Percentiles rank a stretch among this genome's conserved stretches.
Conservation (phyloP, 768 basidiomycete genomes). For the Boletus speciosus region DNA sequence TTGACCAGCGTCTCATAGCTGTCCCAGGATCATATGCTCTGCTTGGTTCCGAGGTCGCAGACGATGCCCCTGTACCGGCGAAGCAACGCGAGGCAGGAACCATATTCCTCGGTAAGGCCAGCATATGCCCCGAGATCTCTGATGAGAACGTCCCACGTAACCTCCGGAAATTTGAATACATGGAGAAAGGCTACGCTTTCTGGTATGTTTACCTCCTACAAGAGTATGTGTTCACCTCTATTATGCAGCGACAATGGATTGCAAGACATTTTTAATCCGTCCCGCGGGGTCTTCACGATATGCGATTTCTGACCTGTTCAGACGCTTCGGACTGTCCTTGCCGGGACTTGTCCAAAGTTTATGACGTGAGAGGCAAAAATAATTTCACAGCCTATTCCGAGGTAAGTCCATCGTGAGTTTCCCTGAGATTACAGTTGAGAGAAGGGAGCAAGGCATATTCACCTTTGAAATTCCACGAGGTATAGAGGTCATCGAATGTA, state of each 20-base stretch:
- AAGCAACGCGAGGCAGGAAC: slow-evolving; percentile 32
- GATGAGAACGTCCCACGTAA: slow-evolving; percentile 41
- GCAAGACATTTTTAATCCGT: slow-evolving; percentile 18
- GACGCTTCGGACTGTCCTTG: slow-evolving; percentile 42
- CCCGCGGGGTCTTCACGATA: slow-evolving; percentile 35
- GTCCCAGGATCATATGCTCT: slow-evolving; percentile 34
- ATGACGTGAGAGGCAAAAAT: slow-evolving; percentile 22
- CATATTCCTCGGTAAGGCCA: slow-evolving; percentile 42
- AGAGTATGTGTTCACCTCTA: slow-evolving; percentile 4
- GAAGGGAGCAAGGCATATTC: slow-evolving; percentile 44
- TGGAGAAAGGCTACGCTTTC: slow-evolving; percentile 52
- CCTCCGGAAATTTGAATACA: slow-evolving; percentile 44
- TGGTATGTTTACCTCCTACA: slow-evolving; percentile 27
- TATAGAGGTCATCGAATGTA: slow-evolving; percentile 62
- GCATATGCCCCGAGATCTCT: slow-evolving; percentile 34
- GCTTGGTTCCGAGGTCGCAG: slow-evolving; percentile 33
- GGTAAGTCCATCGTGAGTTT: slow-evolving; percentile 17
- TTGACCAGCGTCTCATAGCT: background rate
- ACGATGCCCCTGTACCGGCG: slow-evolving; percentile 31
- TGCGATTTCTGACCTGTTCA: slow-evolving; percentile 42
- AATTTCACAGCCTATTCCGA: slow-evolving; percentile 43
- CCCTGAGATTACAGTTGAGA: background rate
- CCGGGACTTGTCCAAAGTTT: slow-evolving; percentile 42
- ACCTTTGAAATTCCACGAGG: slow-evolving; percentile 41
- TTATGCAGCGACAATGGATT: slow-evolving; percentile 17